Percentiles rank a stretch among this genome's conserved stretches.
Conservation (phyloP, 2,329 filamentous ascomycete genomes). For the Penicillium palitans region DNA sequence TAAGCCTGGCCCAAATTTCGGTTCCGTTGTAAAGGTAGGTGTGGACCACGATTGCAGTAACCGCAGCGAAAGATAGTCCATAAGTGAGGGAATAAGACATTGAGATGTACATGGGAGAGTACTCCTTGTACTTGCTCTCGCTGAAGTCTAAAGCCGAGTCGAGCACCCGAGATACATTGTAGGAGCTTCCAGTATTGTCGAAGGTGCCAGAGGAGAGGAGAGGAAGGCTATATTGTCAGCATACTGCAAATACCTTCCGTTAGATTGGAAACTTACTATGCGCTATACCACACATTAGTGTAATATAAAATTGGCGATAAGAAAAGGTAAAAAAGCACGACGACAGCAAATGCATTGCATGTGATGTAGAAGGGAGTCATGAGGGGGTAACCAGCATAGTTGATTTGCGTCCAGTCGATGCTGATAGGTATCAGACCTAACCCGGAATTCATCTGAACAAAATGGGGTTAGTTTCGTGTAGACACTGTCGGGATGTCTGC, state of each 20-base stretch:
- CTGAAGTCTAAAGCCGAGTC: constrained; percentile 35
- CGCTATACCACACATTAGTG: constrained; percentile 52
- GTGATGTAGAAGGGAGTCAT: constrained; percentile 47
- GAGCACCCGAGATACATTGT: constrained; percentile 35
- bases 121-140: constrained; percentile 39
- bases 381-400: constrained; percentile 32
- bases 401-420: constrained; percentile 48
- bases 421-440: constrained; percentile 43
- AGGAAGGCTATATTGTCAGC: constrained; percentile 25
- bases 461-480: neutral
- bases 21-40: constrained; percentile 37
- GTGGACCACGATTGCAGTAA: constrained; percentile 37
- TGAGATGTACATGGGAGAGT: constrained; percentile 43
- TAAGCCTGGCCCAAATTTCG: constrained; percentile 38
- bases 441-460: constrained; percentile 24
- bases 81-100: constrained; percentile 40
- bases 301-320: constrained; percentile 56
- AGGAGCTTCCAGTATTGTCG: constrained; percentile 35
- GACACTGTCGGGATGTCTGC: no score
- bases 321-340: constrained; percentile 56
- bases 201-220: constrained; percentile 32
- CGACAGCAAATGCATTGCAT: constrained; percentile 57
- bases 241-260: neutral
- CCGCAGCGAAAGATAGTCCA: constrained; percentile 39
- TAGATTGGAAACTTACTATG: constrained; percentile 24